A percentile compares a stretch with the other conserved stretches of the same genome.
Evolutionary conservation across 2,329 filamentous ascomycete species (phyloP).

Genomic region (Metarhizium guizhouense): DNA sequence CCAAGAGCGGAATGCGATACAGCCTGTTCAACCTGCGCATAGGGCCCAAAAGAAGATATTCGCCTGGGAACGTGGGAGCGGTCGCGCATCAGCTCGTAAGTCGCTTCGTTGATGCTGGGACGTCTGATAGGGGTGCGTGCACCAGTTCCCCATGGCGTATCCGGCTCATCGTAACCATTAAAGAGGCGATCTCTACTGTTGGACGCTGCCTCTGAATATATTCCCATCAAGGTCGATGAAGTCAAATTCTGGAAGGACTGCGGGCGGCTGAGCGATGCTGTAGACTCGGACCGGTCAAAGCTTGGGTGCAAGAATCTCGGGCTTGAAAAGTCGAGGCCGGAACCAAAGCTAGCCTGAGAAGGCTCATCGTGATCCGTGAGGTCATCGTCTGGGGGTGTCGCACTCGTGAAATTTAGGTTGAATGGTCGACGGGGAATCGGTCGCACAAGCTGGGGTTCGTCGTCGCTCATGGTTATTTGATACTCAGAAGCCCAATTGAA

Average conservation of each 20-base stretch:
- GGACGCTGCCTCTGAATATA: conserved; percentile 65
- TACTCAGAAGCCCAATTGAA: background rate
- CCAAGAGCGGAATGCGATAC: conserved; percentile 16
- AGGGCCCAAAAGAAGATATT: conserved; percentile 24
- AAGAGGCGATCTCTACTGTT: conserved; percentile 33
- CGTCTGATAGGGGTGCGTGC: conserved; percentile 55
- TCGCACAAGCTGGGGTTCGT: conserved; percentile 49
- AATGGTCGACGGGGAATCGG: conserved; percentile 68
- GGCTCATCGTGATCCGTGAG: conserved; percentile 18
- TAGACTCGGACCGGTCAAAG: conserved; percentile 26
- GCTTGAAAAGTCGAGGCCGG: conserved; percentile 20
- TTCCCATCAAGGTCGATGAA: conserved; percentile 81
- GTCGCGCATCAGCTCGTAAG: conserved; percentile 34
- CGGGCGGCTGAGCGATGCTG: conserved; percentile 50
- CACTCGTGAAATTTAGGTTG: conserved; percentile 42
- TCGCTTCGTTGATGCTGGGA: conserved; percentile 33
- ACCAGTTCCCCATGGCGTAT: conserved; percentile 72
- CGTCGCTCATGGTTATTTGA: conserved; percentile 23
- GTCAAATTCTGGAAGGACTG: conserved; percentile 81
- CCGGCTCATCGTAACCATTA: conserved; percentile 40
- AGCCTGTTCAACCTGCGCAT: conserved; percentile 11
- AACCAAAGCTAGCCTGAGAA: conserved; percentile 12
- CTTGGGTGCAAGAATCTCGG: conserved; percentile 33
- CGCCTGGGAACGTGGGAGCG: conserved; percentile 25
- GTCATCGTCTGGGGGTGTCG: conserved; percentile 33